Evolutionary conservation across 2,329 filamentous ascomycete species (phyloP).

Genomic region (Colletotrichum sojae): DNA sequence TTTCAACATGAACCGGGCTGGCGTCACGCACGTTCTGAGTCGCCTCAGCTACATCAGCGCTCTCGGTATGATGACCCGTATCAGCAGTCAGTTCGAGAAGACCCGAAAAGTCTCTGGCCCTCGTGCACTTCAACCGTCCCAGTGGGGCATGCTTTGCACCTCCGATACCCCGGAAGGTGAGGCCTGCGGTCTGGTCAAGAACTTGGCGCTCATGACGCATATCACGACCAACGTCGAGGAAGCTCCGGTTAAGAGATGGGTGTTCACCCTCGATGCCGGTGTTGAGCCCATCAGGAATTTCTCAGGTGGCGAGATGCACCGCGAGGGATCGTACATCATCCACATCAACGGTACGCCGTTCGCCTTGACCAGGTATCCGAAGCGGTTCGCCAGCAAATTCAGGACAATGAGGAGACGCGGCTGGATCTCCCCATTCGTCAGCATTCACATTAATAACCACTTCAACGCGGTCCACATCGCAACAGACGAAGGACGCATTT

Average conservation of each 20-base stretch:
- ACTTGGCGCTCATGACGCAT: constrained; percentile 98
- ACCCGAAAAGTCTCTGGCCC: constrained; percentile 96
- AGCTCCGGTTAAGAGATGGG: constrained; percentile 86
- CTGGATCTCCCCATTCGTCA: constrained; percentile 95
- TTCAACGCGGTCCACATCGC: constrained; percentile 94
- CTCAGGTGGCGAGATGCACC: constrained; percentile 87
- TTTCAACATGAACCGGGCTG: constrained; percentile 98
- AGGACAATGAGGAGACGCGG: constrained; percentile 89
- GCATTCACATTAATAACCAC: constrained; percentile 95
- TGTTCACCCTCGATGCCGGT: constrained; percentile 89
- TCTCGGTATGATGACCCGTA: constrained; percentile 99
- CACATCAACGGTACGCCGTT: constrained; percentile 97
- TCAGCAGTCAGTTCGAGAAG: constrained; percentile 99
- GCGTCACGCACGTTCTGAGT: constrained; percentile 96
- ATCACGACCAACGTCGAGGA: constrained; percentile 98
- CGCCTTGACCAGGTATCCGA: constrained; percentile 87
- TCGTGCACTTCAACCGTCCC: constrained; percentile 94
- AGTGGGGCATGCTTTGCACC: constrained; percentile 98
- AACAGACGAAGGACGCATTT: constrained; percentile 97
- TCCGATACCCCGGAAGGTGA: constrained; percentile 99
- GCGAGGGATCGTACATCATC: constrained; percentile 86
- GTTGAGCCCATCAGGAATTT: constrained; percentile 81
- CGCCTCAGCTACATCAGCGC: constrained; percentile 96
- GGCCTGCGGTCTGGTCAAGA: constrained; percentile 97
- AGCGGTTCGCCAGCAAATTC: constrained; percentile 88